These are phyloP conservation scores for Ceratocystis harringtonii DNA, from an alignment of 2,329 filamentous ascomycete species.

Conservation along the genomic window DNA sequence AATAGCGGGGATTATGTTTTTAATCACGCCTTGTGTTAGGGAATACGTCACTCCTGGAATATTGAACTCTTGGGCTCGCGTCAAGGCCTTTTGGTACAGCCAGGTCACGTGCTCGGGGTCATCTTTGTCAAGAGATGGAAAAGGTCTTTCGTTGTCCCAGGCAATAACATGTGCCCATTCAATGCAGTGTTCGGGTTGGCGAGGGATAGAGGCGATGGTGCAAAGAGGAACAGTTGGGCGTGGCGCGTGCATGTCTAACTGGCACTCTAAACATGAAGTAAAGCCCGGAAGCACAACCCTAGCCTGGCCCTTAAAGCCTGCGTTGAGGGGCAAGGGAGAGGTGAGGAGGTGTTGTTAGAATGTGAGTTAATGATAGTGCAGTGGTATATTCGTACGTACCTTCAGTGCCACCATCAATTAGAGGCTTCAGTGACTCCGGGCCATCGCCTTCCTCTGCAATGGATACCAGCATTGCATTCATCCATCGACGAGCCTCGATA, in stretches of 20 bases:
- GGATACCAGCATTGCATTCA: conserved; percentile 81
- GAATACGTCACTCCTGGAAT: conserved; percentile 89
- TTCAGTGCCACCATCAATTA: conserved; percentile 94
- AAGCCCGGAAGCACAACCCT: conserved; percentile 83
- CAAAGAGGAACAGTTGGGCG: conserved; percentile 91
- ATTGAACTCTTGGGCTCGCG: conserved; percentile 72
- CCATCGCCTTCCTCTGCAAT: conserved; percentile 69
- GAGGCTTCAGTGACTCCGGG: conserved; percentile 73
- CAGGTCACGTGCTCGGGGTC: conserved; percentile 95
- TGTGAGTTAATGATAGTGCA: neutral
- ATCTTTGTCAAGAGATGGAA: conserved; percentile 80
- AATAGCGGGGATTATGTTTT: conserved; percentile 98
- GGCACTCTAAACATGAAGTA: conserved; percentile 94
- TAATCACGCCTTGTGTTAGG: conserved; percentile 92
- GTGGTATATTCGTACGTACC: conserved; percentile 30
- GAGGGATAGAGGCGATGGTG: conserved; percentile 88
- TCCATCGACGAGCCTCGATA: conserved; percentile 96
- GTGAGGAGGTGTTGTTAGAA: neutral
- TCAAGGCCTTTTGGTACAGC: conserved; percentile 74
- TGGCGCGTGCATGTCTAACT: conserved; percentile 97
- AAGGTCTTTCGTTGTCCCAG: conserved; percentile 77
- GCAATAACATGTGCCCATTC: conserved; percentile 98
- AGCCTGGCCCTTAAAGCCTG: conserved; percentile 93
- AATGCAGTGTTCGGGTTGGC: conserved; percentile 94
- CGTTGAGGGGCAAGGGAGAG: neutral